Evolutionary conservation across 2,329 filamentous ascomycete genomes (phyloP), one percentile per base, ranked within the genome.

Genomic region (Phialocephala subalpina): DNA sequence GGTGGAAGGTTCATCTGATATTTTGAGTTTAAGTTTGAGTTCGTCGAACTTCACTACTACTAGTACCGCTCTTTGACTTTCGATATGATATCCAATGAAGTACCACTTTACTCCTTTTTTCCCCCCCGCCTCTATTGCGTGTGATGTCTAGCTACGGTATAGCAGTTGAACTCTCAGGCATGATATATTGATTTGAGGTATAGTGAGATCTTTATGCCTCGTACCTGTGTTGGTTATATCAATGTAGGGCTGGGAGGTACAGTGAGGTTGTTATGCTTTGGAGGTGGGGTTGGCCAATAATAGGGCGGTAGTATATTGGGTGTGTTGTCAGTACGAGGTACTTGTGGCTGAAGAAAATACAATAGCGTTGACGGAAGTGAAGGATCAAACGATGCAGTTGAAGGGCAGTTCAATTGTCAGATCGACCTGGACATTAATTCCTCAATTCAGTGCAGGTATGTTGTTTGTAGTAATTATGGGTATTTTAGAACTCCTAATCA

Each of bases 1-100:
- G n/a, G 38, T 3, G 12, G 38, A n/a, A 42, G 38, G 4, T 14
- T 42, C 38, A 42, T 42, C 38, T 42, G 12, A 18, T 33, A 5
- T 29, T 29, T 53, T 20, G n/a, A 49, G n/a, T 49, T 25, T 53
- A 16, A 25, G 18, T 49, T 49, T n/a, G 20, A 5, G 20, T 25
- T 9, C 11, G 5, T 52, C 4, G 11, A 22, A 25, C 14, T 7
- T 25, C 11, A 29, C 25, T 29, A 7, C 11, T 18, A 12, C 49
- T 12, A 29, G 3, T 14, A 4, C 22, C 4, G 11, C 5, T 29
- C n/a, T 33, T n/a, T 33, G 3, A 53, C 25, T 53, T 29, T 53
- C 49, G 22, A 53, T 53, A 53, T 53, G 49, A 53, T 53, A 53
- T 53, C 49, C 49, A 20, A 49, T 22, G n/a, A 25, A 25, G 20